A percentile compares a stretch with the other conserved stretches of the same genome.
Conservation (phyloP, 2,329 filamentous ascomycete species). For the Sarocladium strictum region DNA sequence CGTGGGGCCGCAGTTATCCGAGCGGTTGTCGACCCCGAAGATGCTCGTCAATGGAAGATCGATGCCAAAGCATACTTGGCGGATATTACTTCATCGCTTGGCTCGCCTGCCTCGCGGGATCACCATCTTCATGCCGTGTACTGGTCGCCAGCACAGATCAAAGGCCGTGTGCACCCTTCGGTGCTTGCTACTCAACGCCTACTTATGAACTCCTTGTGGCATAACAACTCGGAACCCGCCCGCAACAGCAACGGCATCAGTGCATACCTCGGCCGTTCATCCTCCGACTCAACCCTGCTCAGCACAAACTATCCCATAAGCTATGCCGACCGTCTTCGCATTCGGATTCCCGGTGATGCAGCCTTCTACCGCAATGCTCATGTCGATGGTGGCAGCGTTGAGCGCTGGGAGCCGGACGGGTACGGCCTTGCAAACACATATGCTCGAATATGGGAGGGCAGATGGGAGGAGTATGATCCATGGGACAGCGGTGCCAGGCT, state of each 20-base stretch:
- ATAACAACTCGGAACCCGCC: not conserved
- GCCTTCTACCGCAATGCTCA: slow-evolving; percentile 69
- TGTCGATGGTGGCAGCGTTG: slow-evolving; percentile 66
- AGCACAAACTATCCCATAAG: slow-evolving; percentile 25
- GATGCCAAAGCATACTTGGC: slow-evolving; percentile 47
- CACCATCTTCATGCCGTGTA: slow-evolving; percentile 30
- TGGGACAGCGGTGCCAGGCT: slow-evolving; percentile 66
- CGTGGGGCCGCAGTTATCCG: slow-evolving; percentile 26
- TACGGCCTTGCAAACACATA: slow-evolving; percentile 67
- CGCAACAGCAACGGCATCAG: not conserved
- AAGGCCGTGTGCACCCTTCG: slow-evolving; percentile 32
- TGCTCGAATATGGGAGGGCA: slow-evolving; percentile 62
- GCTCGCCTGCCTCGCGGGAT: slow-evolving; percentile 24
- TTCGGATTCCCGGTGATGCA: slow-evolving; percentile 64
- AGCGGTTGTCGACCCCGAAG: slow-evolving; percentile 23
- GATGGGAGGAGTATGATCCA: slow-evolving; percentile 73
- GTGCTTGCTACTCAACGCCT: slow-evolving; percentile 38
- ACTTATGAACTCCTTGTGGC: slow-evolving; percentile 29
- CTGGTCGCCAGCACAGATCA: slow-evolving; percentile 35
- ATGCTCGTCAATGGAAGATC: slow-evolving; percentile 38
- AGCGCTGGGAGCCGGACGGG: slow-evolving; percentile 66
- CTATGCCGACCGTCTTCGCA: slow-evolving; percentile 68
- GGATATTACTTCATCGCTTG: slow-evolving; percentile 34
- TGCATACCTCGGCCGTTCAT: not conserved
- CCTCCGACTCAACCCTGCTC: slow-evolving; percentile 29